Percentiles rank a stretch among this genome's conserved stretches.
These are phyloP conservation scores for Litsea cubeba DNA, from an alignment of 164 flowering plant genomes.

Conservation along the genomic window DNA sequence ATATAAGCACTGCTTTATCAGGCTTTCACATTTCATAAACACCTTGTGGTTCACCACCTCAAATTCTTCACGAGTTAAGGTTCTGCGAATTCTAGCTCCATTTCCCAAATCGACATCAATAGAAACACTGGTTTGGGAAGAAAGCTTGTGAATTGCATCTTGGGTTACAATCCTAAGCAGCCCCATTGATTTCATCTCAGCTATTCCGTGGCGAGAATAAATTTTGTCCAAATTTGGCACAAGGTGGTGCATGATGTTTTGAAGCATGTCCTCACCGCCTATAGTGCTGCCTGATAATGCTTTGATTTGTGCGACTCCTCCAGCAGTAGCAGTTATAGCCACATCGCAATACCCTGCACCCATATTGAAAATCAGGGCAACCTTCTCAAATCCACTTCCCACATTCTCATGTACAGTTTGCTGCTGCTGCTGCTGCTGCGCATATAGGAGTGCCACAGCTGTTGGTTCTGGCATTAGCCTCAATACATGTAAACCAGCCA, in stretches of 20 bases:
- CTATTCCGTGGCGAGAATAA: conserved; percentile 41
- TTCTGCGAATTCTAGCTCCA: conserved; percentile 42
- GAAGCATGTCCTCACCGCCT: conserved; percentile 89
- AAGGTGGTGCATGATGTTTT: conserved; percentile 63
- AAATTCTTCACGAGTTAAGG: conserved; percentile 49
- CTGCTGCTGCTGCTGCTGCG: conserved; percentile 75
- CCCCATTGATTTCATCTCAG: conserved; percentile 58
- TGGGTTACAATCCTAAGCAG: conserved; percentile 71
- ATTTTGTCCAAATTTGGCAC: conserved; percentile 47
- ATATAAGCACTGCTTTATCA: conserved; percentile 52
- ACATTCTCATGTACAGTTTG: conserved; percentile 49
- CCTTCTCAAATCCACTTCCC: conserved; percentile 78
- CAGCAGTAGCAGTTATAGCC: conserved; percentile 77
- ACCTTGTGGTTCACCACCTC: conserved; percentile 54
- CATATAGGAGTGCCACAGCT: conserved; percentile 79
- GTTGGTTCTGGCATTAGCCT: conserved; percentile 95
- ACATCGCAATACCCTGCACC: conserved; percentile 91
- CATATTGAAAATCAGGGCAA: conserved; percentile 79
- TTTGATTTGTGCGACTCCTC: conserved; percentile 92
- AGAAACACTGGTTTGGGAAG: conserved; percentile 39
- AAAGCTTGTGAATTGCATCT: conserved; percentile 78
- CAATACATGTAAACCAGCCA: conserved; percentile 85
- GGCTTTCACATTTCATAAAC: conserved; percentile 58
- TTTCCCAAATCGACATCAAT: conserved; percentile 66
- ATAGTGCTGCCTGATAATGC: conserved; percentile 61